Conservation (phyloP, 2,329 filamentous ascomycete genomes). For the Dendryphion nanum region DNA sequence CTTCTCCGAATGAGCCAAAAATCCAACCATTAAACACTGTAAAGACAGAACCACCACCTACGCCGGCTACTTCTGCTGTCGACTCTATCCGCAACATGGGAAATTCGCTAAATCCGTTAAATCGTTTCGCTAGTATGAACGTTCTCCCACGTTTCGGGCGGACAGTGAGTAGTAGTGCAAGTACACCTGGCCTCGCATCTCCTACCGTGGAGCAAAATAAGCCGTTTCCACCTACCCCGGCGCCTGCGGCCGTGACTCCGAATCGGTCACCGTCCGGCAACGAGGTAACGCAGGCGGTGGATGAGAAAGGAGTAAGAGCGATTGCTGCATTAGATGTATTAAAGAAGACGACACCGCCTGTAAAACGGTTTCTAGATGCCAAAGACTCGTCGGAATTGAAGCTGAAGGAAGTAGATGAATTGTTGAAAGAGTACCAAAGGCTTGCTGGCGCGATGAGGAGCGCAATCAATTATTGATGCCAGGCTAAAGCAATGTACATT, state of each 20-base stretch:
- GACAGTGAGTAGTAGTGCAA: conserved; percentile 41
- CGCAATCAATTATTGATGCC: conserved; percentile 41
- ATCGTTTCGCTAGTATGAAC: conserved; percentile 70
- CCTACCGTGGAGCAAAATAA: conserved; percentile 35
- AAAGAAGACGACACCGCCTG: conserved; percentile 46
- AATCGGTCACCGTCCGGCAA: conserved; percentile 17
- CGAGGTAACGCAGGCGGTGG: conserved; percentile 18
- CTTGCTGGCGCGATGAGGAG: conserved; percentile 45
- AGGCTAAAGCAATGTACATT: no score
- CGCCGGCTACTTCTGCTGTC: conserved; percentile 58
- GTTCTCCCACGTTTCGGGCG: conserved; percentile 75
- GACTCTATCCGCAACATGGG: conserved; percentile 81
- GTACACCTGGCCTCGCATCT: conserved; percentile 42
- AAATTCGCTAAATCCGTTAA: conserved; percentile 79
- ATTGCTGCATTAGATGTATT: conserved; percentile 45
- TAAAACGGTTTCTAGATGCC: conserved; percentile 48
- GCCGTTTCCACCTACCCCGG: conserved; percentile 22
- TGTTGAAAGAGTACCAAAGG: conserved; percentile 44
- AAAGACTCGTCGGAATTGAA: conserved; percentile 46
- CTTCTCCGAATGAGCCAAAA: conserved; percentile 25
- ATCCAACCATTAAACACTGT: conserved; percentile 14
- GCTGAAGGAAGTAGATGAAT: conserved; percentile 49
- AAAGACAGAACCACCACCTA: conserved; percentile 26
- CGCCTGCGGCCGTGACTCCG: conserved; percentile 9
- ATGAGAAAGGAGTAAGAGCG: conserved; percentile 40